Evolutionary conservation across 257 asterid species (phyloP).

Genomic region (Scutellaria baicalensis): DNA sequence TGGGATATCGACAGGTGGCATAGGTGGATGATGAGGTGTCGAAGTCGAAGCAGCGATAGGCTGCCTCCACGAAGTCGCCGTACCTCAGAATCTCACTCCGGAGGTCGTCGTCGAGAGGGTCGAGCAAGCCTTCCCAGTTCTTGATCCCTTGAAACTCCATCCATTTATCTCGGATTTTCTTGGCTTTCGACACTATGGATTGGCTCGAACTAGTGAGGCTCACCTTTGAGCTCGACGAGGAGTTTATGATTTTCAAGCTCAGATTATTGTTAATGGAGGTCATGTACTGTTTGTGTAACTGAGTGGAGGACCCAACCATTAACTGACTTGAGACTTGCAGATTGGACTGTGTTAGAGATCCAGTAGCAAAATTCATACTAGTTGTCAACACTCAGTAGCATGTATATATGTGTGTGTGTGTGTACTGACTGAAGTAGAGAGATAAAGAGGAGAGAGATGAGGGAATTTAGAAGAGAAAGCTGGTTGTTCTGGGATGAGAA

Average conservation of each 20-base stretch:
- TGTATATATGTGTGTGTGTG: not conserved
- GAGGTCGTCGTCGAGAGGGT: conserved; percentile 74
- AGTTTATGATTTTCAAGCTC: conserved; percentile 19
- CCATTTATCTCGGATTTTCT: conserved; percentile 51
- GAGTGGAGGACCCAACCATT: conserved; percentile 8
- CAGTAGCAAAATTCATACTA: conserved; percentile 30
- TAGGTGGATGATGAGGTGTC: conserved; percentile 54
- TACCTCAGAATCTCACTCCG: conserved; percentile 67
- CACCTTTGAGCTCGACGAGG: conserved; percentile 24
- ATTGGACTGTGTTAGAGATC: conserved; percentile 16
- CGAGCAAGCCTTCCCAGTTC: conserved; percentile 91
- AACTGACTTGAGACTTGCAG: not conserved
- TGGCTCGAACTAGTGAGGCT: not conserved
- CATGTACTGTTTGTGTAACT: not conserved
- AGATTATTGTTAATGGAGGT: not conserved
- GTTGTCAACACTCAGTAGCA: no score
- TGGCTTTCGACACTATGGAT: conserved; percentile 5
- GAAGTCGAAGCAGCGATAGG: conserved; percentile 66
- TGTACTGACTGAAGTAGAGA: not conserved
- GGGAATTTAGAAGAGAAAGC: not conserved
- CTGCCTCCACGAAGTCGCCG: conserved; percentile 77
- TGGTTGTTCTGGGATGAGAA: not conserved
- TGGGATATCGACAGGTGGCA: conserved; percentile 37
- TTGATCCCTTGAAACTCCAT: conserved; percentile 80
- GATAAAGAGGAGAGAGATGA: not conserved